Percentiles rank a stretch among this genome's conserved stretches.
These are phyloP conservation scores for Codiaeum variegatum DNA, from an alignment of 441 rosid genomes.

Conservation along the genomic window DNA sequence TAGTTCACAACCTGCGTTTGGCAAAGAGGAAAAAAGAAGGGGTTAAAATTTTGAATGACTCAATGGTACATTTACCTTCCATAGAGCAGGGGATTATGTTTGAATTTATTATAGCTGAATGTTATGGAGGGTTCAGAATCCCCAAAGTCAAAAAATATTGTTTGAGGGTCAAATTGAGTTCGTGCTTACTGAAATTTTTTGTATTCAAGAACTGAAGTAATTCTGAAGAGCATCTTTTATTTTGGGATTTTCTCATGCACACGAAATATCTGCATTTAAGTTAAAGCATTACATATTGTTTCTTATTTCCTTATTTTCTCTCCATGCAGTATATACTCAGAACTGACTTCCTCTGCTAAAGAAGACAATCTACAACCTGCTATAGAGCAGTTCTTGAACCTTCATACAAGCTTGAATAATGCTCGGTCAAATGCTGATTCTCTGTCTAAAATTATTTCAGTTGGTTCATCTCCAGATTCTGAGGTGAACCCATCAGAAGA, in stretches of 20 bases:
- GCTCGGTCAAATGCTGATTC: constrained; percentile 53
- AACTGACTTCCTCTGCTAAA: constrained; percentile 63
- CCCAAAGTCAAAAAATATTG: too few relatives aligned
- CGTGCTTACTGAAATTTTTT: not conserved
- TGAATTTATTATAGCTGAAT: not conserved
- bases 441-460: constrained; percentile 43
- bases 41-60: not conserved
- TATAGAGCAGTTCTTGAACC: constrained; percentile 82
- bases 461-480: constrained; percentile 44
- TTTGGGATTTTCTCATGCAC: not conserved
- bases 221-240: not conserved
- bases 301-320: not conserved
- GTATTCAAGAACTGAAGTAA: constrained; percentile 3
- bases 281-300: not conserved
- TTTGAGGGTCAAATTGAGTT: too few relatives aligned
- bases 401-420: constrained; percentile 56
- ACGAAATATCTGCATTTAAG: not conserved
- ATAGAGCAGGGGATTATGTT: not conserved
- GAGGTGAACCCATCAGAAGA: constrained; percentile 60
- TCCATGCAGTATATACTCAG: constrained; percentile 64
- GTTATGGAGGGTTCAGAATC: not conserved
- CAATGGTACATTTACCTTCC: not conserved
- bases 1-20: not conserved
- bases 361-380: constrained; percentile 86
- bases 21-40: not conserved